A percentile compares a stretch with the other conserved stretches of the same genome.
These are phyloP conservation scores for Sordariomycetes sp. DNA, from an alignment of 2,329 filamentous ascomycete genomes.

Conservation along the genomic window DNA sequence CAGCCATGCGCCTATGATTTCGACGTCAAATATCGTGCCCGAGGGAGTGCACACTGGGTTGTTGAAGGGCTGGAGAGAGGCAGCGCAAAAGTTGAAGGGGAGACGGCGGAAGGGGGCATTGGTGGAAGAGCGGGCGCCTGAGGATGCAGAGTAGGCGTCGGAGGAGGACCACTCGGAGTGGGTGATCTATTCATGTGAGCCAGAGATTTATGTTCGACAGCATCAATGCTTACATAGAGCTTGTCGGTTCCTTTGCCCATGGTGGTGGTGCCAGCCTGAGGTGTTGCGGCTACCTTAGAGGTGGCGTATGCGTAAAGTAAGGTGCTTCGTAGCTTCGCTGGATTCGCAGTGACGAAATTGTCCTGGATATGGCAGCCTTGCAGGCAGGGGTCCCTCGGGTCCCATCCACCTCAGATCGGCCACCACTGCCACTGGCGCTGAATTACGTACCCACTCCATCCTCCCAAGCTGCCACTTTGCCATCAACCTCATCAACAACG, in stretches of 20 bases:
- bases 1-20: constrained; percentile 89
- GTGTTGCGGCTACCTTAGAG: no score
- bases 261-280: no score
- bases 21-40: constrained; percentile 90
- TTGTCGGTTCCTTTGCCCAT: constrained; percentile 37
- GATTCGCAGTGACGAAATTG: no score
- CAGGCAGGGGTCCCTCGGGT: no score
- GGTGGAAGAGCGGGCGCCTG: constrained; percentile 47
- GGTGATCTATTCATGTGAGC: constrained; percentile 76
- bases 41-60: constrained; percentile 85
- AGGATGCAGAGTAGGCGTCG: constrained; percentile 78
- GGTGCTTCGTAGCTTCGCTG: no score
- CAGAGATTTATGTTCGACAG: not conserved
- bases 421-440: no score
- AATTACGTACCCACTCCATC: not conserved
- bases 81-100: constrained; percentile 96
- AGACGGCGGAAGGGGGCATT: constrained; percentile 65
- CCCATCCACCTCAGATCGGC: no score
- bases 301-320: not conserved
- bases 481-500: no score
- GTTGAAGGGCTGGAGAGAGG: constrained; percentile 89
- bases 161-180: constrained; percentile 96
- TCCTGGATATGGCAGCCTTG: not conserved
- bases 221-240: constrained; percentile 25
- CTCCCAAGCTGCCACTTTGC: constrained; percentile 1